Evolutionary conservation across 257 asterid species (phyloP).

Genomic region (Fraxinus excelsior): DNA sequence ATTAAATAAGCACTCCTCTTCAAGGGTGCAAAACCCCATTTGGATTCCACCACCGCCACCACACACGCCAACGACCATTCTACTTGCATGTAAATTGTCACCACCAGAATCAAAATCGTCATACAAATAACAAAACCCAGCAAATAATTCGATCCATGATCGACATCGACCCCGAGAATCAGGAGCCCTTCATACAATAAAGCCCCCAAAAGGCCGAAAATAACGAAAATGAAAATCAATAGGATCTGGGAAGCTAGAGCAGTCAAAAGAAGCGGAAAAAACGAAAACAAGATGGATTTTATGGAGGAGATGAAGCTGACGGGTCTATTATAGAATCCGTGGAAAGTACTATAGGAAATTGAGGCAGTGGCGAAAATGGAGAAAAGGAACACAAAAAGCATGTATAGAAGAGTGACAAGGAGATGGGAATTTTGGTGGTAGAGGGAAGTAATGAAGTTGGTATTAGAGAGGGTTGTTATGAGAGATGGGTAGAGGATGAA

Average conservation of each 20-base stretch:
- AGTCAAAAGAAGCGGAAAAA: constrained; percentile 38
- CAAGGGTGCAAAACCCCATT: constrained; percentile 12
- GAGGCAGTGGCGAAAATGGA: constrained; percentile 47
- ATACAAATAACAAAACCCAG: constrained; percentile 6
- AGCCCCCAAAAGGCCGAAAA: constrained; percentile 19
- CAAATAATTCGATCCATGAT: constrained; percentile 25
- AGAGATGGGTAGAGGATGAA: constrained; percentile 48
- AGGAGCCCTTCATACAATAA: constrained; percentile 18
- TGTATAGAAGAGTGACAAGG: constrained; percentile 30
- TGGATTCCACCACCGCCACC: constrained; percentile 14
- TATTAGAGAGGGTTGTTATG: constrained; percentile 23
- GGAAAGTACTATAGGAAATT: constrained; percentile 56
- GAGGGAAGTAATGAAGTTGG: constrained; percentile 28
- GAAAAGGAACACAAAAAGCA: constrained; percentile 26
- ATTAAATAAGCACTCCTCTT: constrained; percentile 23
- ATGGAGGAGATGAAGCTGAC: constrained; percentile 46
- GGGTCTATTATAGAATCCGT: constrained; percentile 60
- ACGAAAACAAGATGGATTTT: constrained; percentile 44
- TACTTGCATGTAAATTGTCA: not conserved
- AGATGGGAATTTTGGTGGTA: constrained; percentile 7
- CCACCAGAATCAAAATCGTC: not conserved
- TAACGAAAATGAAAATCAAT: constrained; percentile 15
- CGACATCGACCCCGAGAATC: constrained; percentile 44
- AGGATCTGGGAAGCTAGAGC: constrained; percentile 23
- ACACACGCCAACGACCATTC: constrained; percentile 23